Evolutionary conservation across 73 alveolate genomes (phyloP), one percentile per base, ranked within the genome.

Genomic region (Halteria grandinella): DNA sequence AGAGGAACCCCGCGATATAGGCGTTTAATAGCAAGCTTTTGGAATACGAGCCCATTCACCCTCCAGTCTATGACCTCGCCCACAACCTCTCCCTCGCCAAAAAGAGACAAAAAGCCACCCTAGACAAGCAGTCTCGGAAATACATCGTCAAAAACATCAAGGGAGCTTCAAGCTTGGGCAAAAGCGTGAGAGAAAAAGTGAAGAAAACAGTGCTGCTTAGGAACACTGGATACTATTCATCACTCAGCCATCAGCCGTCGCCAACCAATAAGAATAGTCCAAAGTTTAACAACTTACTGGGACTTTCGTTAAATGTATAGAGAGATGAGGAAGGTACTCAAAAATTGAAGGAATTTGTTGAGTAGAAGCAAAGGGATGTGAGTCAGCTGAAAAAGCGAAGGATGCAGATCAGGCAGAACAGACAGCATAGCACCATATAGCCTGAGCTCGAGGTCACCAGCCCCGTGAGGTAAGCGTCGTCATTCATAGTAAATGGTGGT

Each of bases 171-270:
- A 52, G 32, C 8, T 66, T 66, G 11, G 80, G 55, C 6, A 66
- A 53, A 66, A 66, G 69, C 2, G 23, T 45, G 21, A 43, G 80
- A 66, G 80, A 66, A 21, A 66, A 66, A 66, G 43, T 66, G 4
- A 39, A 33, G n/a, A 60, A 60, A 21, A 33, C 15, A 1, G 21
- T 18, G 14, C 36, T 41, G 20, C 43, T 28, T 25, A 66, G 23
- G 43, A 44, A 41, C 32, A 43, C 55, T 10, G 6, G 34, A 6
- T 32, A 48, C n/a, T n/a, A 48, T 48, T 12, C 7, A 7, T 32
- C 21, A 66, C 39, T 66, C 29, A 45, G 66, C 43, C 63, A 12
- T 45, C 32, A 12, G 1, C 4, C 15, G 28, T 23, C 8, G 66
- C 25, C 47, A 66, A 66, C 17, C 20, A 18, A 3, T 62, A 34